Percentiles rank a stretch among this genome's conserved stretches.
These are phyloP conservation scores for Penicillium crustosum DNA, from an alignment of 2,329 filamentous ascomycete species.

Conservation along the genomic window DNA sequence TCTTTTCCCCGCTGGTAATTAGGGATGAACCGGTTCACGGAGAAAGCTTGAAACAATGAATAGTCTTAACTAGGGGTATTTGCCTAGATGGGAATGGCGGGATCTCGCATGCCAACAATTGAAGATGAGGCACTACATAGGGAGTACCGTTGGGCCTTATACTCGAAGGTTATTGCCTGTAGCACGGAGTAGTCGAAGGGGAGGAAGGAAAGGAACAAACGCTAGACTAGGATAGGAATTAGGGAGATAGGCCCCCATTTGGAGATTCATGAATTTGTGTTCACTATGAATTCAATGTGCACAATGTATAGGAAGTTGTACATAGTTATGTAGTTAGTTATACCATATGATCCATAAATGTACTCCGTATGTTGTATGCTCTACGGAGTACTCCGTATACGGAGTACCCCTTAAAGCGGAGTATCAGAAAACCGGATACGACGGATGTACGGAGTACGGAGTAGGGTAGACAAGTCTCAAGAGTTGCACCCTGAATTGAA, in stretches of 20 bases:
- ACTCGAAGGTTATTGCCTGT: background rate
- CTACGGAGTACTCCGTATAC: background rate
- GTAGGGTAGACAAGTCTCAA: background rate
- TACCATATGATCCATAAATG: background rate
- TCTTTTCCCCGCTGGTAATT: background rate
- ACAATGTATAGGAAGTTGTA: background rate
- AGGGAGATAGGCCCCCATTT: background rate
- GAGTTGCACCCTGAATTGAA: background rate
- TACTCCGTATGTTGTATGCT: too few species aligned
- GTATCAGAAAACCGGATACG: background rate
- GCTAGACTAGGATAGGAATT: background rate
- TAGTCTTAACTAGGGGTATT: background rate
- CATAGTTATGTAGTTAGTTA: background rate
- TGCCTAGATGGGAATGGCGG: background rate
- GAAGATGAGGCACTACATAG: background rate
- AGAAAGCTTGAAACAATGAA: background rate
- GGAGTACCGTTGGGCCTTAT: background rate
- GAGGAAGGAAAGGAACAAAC: background rate
- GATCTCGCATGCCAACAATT: conserved; percentile 1
- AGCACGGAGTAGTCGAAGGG: background rate
- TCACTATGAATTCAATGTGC: too few species aligned
- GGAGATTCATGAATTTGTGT: background rate
- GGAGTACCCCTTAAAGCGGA: background rate
- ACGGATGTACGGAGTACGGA: background rate
- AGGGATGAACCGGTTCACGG: background rate